These are phyloP conservation scores for Tulasnella sp. DNA, from an alignment of 768 basidiomycete species.

Conservation along the genomic window DNA sequence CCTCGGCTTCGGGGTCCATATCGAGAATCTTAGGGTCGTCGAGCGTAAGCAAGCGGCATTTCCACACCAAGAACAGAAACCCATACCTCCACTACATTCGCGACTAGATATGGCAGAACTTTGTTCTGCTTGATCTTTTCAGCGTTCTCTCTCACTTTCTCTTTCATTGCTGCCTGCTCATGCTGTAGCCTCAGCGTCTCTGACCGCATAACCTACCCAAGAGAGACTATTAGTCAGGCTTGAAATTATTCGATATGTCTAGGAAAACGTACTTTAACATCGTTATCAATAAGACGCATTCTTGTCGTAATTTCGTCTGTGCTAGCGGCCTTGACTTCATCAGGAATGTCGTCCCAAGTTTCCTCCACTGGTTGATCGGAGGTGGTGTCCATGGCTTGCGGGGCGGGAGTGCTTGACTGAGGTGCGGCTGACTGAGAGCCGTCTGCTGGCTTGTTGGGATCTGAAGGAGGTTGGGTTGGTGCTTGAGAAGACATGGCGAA, in stretches of 20 bases:
- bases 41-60: neutral
- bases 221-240: neutral
- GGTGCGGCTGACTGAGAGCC: neutral
- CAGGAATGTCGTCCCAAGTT: constrained; percentile 86
- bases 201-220: constrained; percentile 85
- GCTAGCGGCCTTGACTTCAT: constrained; percentile 66
- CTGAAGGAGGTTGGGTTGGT: constrained; percentile 16
- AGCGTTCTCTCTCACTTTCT: constrained; percentile 96
- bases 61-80: neutral
- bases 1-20: constrained; percentile 86
- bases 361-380: constrained; percentile 37
- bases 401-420: constrained; percentile 2
- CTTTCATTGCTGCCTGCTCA: constrained; percentile 93
- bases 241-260: neutral
- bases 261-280: constrained; percentile 64
- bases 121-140: constrained; percentile 99
- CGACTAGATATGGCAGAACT: constrained; percentile 94
- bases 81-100: constrained; percentile 90
- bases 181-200: constrained; percentile 87
- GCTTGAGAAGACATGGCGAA: constrained; percentile 6
- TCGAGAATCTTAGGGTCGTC: constrained; percentile 64
- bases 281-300: constrained; percentile 91
- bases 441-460: neutral
- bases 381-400: constrained; percentile 24
- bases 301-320: constrained; percentile 86